Evolutionary conservation across 2,329 filamentous ascomycete genomes (phyloP).

Genomic region (Periconia digitata): DNA sequence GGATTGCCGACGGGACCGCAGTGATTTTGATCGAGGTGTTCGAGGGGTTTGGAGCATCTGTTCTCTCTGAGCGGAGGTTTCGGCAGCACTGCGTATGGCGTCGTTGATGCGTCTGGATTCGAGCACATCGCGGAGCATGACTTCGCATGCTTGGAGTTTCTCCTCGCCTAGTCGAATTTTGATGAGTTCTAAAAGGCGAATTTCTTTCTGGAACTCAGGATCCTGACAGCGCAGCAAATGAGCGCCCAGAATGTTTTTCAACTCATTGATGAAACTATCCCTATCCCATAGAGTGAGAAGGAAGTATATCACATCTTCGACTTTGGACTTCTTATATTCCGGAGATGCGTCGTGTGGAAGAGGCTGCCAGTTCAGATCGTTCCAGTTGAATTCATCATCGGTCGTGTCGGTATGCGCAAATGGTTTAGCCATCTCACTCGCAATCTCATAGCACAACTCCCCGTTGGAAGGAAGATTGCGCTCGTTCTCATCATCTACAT

Average conservation of each 20-base stretch:
- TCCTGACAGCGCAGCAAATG: conserved; percentile 68
- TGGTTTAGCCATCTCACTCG: conserved; percentile 65
- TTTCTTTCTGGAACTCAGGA: conserved; percentile 70
- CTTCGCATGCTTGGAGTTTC: conserved; percentile 87
- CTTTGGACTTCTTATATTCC: conserved; percentile 84
- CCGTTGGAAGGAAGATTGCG: conserved; percentile 55
- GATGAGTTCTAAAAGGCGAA: conserved; percentile 80
- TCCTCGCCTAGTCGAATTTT: conserved; percentile 86
- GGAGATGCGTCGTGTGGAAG: conserved; percentile 91
- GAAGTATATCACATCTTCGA: conserved; percentile 88
- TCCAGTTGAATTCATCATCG: conserved; percentile 76
- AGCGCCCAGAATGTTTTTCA: conserved; percentile 86
- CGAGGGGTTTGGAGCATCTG: conserved; percentile 23
- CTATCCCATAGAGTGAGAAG: conserved; percentile 85
- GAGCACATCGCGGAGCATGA: conserved; percentile 92
- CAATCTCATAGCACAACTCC: conserved; percentile 69
- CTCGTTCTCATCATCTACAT: conserved; percentile 52
- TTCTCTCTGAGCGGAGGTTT: conserved; percentile 16
- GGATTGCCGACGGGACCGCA: conserved; percentile 25
- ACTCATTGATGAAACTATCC: conserved; percentile 93
- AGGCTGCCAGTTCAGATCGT: conserved; percentile 90
- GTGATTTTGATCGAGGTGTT: conserved; percentile 22
- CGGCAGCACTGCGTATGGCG: conserved; percentile 38
- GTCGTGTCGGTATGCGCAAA: conserved; percentile 55
- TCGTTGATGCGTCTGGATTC: conserved; percentile 77